Conservation (phyloP, 208 protist genomes). For the Lotmaria passim region DNA sequence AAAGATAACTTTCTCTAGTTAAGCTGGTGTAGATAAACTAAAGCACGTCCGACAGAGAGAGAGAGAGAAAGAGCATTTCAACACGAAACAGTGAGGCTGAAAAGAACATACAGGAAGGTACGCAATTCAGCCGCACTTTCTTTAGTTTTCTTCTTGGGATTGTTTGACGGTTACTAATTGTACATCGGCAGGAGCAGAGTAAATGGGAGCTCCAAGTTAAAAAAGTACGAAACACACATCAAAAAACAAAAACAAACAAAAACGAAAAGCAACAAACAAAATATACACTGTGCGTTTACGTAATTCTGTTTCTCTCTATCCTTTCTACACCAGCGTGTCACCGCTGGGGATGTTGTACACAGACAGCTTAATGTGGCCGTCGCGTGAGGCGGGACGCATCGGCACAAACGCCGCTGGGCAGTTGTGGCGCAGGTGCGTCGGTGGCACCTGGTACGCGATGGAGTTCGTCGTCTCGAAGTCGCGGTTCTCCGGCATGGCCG, state of each 20-base stretch:
- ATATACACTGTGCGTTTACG: background rate
- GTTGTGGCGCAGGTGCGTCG: slow-evolving; percentile 58
- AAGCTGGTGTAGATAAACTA: background rate
- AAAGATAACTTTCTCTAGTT: background rate
- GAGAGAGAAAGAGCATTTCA: background rate
- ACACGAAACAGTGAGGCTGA: background rate
- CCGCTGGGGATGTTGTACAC: slow-evolving; percentile 86
- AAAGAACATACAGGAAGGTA: background rate
- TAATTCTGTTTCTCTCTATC: background rate
- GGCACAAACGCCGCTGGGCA: slow-evolving; percentile 81
- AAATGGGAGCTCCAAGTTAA: background rate
- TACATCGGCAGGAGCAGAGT: background rate
- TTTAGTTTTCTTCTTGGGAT: background rate
- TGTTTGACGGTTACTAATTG: background rate
- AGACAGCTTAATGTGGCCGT: slow-evolving; percentile 89
- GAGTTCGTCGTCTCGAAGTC: slow-evolving; percentile 83
- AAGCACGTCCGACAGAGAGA: background rate
- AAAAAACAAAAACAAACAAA: background rate
- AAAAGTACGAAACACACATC: too few relatives aligned
- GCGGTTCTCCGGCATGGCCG: slow-evolving; percentile 71
- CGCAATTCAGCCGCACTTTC: too few relatives aligned
- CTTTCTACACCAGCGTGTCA: slow-evolving; percentile 37
- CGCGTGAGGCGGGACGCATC: slow-evolving; percentile 66
- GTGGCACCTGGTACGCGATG: slow-evolving; percentile 65
- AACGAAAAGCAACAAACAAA: background rate